These are phyloP conservation scores for Kentomonas sorsogonicus DNA, from an alignment of 208 protist genomes.

Conservation along the genomic window DNA sequence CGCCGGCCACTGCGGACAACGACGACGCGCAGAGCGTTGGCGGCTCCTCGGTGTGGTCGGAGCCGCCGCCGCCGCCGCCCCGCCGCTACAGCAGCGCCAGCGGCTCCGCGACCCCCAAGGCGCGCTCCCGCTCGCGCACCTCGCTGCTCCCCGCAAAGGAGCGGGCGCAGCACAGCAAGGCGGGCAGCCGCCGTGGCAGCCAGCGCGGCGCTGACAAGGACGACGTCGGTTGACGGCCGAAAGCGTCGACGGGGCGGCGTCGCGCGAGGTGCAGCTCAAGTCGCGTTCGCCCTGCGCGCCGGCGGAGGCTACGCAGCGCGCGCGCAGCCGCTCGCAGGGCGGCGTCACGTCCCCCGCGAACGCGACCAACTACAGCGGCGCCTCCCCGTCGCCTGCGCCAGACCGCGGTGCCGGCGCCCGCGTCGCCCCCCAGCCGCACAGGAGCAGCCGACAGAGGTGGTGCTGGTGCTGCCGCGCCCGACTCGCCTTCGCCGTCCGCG, in stretches of 20 bases:
- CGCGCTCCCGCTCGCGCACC: conserved; percentile 16
- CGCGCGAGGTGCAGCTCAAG: background rate
- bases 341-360: background rate
- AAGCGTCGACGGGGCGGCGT: too few relatives aligned
- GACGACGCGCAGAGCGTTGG: background rate
- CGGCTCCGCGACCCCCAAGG: background rate
- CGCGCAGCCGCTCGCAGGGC: background rate
- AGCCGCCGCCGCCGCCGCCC: background rate
- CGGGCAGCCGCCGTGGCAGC: conserved; percentile 13
- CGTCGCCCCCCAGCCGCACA: background rate
- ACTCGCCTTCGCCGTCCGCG: background rate
- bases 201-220: too few relatives aligned
- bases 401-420: background rate
- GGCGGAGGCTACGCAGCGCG: conserved; percentile 9
- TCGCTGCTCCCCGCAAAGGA: conserved; percentile 45
- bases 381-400: too few relatives aligned
- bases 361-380: background rate
- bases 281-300: too few relatives aligned
- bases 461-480: background rate
- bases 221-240: background rate
- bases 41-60: too few relatives aligned
- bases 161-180: conserved; percentile 32
- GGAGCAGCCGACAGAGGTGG: background rate
- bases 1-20: conserved; percentile 3
- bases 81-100: background rate